phyloP scores from a whole-genome alignment of 352 stramenopile species.

The Globisporangium okanoganense region DNA sequence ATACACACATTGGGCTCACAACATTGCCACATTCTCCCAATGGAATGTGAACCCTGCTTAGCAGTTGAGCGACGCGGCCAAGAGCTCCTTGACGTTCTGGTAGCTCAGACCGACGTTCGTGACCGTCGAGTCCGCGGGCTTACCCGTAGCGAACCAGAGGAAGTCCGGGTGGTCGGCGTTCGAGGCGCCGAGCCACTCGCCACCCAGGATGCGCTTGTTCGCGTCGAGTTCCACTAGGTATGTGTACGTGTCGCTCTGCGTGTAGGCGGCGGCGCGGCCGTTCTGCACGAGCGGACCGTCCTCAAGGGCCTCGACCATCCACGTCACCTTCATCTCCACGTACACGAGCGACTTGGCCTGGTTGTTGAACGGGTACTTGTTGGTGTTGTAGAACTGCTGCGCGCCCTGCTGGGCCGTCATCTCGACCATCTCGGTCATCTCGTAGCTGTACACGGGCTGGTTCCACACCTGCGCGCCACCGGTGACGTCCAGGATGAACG shows the following conservation, averaged over 20 bases:
- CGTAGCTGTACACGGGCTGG: constrained; percentile 48
- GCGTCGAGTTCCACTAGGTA: constrained; percentile 20
- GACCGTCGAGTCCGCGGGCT: constrained; percentile 10
- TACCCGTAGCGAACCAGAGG: constrained; percentile 9
- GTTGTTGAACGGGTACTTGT: constrained; percentile 50
- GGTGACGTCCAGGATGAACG: constrained; percentile 19
- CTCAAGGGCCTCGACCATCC: constrained; percentile 24
- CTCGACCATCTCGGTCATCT: constrained; percentile 24
- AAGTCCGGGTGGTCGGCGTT: constrained; percentile 14
- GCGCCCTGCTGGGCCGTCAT: constrained; percentile 28
- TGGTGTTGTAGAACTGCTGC: constrained; percentile 33
- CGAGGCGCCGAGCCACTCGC: constrained; percentile 18
- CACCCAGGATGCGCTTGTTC: constrained; percentile 14
- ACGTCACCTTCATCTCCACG: constrained; percentile 37
- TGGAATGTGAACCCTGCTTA: constrained; percentile 10
- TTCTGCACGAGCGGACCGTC: constrained; percentile 14
- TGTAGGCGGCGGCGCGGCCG: constrained; percentile 8
- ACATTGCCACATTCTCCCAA: neutral
- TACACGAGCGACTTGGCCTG: constrained; percentile 38
- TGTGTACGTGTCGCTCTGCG: constrained; percentile 6
- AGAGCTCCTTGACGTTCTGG: constrained; percentile 9
- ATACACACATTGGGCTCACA: no score
- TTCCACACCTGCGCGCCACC: constrained; percentile 45
- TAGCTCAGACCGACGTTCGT: constrained; percentile 12
- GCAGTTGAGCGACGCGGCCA: constrained; percentile 1